A percentile compares a stretch with the other conserved stretches of the same genome.
Evolutionary conservation across 768 basidiomycete species (phyloP).

Genomic region (Phaeotremella skinneri): DNA sequence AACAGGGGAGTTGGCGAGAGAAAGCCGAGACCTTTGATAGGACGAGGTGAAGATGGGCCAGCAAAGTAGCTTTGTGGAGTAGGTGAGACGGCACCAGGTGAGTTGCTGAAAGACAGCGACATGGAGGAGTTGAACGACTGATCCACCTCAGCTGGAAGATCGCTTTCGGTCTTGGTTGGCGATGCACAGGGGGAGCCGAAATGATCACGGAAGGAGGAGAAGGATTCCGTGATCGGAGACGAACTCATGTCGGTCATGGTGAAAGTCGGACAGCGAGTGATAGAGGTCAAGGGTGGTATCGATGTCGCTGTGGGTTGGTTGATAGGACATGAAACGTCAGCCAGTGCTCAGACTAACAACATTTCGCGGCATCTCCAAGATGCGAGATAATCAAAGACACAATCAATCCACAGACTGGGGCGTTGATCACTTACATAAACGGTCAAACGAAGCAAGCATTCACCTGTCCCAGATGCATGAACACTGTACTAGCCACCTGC

Average conservation of each 20-base stretch:
- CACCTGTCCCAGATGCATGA: not conserved
- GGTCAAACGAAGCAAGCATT: not conserved
- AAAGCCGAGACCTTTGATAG: slow-evolving; percentile 8
- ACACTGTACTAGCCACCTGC: not conserved
- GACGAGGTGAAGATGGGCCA: slow-evolving; percentile 9
- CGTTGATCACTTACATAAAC: not conserved
- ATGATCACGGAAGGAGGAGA: slow-evolving; percentile 24
- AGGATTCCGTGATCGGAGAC: slow-evolving; percentile 40
- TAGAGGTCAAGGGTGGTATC: not conserved
- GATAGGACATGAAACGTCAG: not conserved
- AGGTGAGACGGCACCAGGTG: slow-evolving; percentile 23
- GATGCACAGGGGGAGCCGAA: slow-evolving; percentile 40
- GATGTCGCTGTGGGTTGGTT: not conserved
- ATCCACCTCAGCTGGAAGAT: slow-evolving; percentile 45
- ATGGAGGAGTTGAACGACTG: slow-evolving; percentile 49
- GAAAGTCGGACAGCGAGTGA: not conserved
- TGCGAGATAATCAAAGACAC: not conserved
- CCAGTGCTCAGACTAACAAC: not conserved
- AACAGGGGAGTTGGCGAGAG: slow-evolving; percentile 32
- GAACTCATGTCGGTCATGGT: slow-evolving; percentile 16
- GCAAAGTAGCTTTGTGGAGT: slow-evolving; percentile 4
- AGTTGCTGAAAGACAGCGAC: slow-evolving; percentile 25
- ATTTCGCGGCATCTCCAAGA: not conserved
- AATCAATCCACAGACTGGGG: not conserved
- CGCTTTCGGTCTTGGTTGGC: slow-evolving; percentile 42